Evolutionary conservation across 345 rosid species (phyloP), one percentile per base, ranked within the genome.

Genomic region (Nephelium lappaceum): DNA sequence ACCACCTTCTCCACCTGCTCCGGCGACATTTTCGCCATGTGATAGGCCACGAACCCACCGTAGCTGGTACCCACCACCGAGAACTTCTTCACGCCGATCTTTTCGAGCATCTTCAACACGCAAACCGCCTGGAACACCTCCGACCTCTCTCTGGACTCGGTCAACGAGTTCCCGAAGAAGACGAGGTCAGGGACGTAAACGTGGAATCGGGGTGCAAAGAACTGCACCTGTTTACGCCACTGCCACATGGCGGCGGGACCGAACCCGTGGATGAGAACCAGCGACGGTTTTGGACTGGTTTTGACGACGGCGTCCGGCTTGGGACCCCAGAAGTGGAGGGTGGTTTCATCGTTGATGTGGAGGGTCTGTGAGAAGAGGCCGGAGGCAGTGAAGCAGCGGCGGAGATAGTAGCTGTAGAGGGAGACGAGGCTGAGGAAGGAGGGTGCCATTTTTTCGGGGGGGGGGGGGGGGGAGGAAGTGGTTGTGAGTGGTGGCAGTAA

Each of bases 21-120:
- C 16, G 97, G 95, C 85, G 79, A 80, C 95, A 87, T 76, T 79
- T 66, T 89, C 16, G 96, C 99, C 90, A 92, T 38, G 24, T 89
- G 88, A 83, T 91, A 92, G n/a, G 97, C 91, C 55, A 95, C 97
- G 53, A 95, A 87, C 45, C 98, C 98, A 0, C 98, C 98, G 49
- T 95, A 95, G 83, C 99, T 95, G 9, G 98, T 95, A 23, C 99
- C 98, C 75, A 86, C 76, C 1, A 95, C 83, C 27, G 82, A 78
- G 41, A 80, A 95, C 83, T 82, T 88, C 60, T 78, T 72, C 55
- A 91, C 84, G 11, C 84, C 87, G 23, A 89, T 25, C 58, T 76
- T 87, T 62, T 89, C 91, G 18, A 92, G 82, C 76, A 93, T 77
- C 72, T 88, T 92, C 49, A 45, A 91, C 36, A 93, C 76, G 4